A percentile compares a stretch with the other conserved stretches of the same genome.
phyloP scores from a whole-genome alignment of 2,329 filamentous ascomycete species.

The Colletotrichum aenigma region DNA sequence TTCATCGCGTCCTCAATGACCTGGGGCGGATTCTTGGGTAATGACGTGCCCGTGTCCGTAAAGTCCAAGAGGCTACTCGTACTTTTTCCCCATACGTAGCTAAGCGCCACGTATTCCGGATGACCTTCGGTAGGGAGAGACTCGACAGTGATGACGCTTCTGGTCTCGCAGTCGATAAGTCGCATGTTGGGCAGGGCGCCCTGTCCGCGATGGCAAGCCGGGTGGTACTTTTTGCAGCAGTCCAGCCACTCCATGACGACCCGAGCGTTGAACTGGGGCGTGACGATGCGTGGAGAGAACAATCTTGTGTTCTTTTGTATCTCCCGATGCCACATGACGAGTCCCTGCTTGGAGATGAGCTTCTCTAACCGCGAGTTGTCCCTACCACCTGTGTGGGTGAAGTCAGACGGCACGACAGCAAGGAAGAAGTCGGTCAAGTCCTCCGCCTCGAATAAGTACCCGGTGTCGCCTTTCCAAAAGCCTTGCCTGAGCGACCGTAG shows the following conservation, averaged over 20 bases:
- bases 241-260: background rate
- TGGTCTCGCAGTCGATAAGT: background rate
- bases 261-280: background rate
- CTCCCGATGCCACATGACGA: conserved; percentile 1
- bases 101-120: background rate
- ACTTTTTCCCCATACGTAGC: background rate
- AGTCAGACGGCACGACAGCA: background rate
- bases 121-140: background rate
- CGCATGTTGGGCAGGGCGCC: background rate
- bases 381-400: background rate
- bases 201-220: background rate
- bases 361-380: background rate
- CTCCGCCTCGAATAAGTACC: background rate
- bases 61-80: background rate
- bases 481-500: background rate
- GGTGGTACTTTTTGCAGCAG: background rate
- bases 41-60: background rate
- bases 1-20: conserved; percentile 21
- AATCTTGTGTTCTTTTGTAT: background rate
- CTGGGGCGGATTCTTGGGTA: background rate
- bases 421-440: conserved; percentile 2
- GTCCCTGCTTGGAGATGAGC: background rate
- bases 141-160: background rate
- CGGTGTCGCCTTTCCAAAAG: background rate
- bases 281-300: background rate